Evolutionary conservation across 257 asterid species (phyloP).

Genomic region (Solanum pinnatisectum): DNA sequence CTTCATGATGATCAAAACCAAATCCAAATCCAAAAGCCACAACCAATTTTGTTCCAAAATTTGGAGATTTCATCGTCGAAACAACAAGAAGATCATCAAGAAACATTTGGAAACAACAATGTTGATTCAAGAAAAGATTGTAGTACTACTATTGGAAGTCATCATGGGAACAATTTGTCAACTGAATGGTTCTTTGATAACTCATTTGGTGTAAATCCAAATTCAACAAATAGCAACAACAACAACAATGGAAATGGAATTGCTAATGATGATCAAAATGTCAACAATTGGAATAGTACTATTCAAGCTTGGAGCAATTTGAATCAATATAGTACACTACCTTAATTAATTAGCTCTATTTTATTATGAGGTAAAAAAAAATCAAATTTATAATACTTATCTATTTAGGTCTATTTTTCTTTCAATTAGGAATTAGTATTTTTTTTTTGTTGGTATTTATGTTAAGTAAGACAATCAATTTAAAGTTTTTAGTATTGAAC

Average conservation of each 20-base stretch:
- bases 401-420: background rate
- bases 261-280: slow-evolving; percentile 17
- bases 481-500: background rate
- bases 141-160: background rate
- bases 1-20: slow-evolving; percentile 1
- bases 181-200: slow-evolving; percentile 72
- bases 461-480: background rate
- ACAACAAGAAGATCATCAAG: slow-evolving; percentile 9
- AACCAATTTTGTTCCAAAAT: slow-evolving; percentile 58
- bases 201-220: slow-evolving; percentile 25
- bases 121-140: slow-evolving; percentile 27
- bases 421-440: background rate
- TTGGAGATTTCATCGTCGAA: slow-evolving; percentile 28
- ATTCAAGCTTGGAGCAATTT: slow-evolving; percentile 54
- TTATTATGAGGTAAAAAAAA: background rate
- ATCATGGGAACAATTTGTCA: slow-evolving; percentile 24
- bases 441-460: background rate
- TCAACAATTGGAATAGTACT: slow-evolving; percentile 42
- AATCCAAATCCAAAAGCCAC: slow-evolving; percentile 34
- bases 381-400: background rate
- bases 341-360: slow-evolving; percentile 15
- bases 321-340: slow-evolving; percentile 44
- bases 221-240: slow-evolving; percentile 18
- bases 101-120: background rate
- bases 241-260: background rate